phyloP scores from a whole-genome alignment of 176 grass and related monocot genomes.

The Aegilops longissima region DNA sequence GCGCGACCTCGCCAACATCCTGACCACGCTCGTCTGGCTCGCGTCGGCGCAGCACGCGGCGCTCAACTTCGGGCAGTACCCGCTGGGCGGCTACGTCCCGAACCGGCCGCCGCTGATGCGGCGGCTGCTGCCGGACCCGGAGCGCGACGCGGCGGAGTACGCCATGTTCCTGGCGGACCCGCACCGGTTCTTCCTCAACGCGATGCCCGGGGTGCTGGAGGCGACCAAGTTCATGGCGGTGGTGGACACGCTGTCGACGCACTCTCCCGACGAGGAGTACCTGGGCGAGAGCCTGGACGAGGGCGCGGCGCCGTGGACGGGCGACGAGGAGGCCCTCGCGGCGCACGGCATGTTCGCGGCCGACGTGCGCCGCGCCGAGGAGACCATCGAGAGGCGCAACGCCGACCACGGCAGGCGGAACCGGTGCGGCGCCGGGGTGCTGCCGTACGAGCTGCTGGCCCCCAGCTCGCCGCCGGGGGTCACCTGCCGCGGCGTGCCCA shows the following conservation, averaged over 20 bases:
- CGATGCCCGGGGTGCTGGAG: constrained; percentile 86
- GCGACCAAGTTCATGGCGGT: constrained; percentile 99
- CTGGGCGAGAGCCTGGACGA: constrained; percentile 69
- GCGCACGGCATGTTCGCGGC: constrained; percentile 61
- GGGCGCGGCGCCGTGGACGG: constrained; percentile 61
- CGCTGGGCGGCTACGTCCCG: constrained; percentile 84
- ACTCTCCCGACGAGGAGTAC: constrained; percentile 99
- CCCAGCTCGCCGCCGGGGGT: constrained; percentile 85
- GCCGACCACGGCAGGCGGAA: constrained; percentile 56
- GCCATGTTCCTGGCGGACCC: constrained; percentile 74
- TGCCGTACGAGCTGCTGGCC: constrained; percentile 89
- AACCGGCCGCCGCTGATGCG: constrained; percentile 92
- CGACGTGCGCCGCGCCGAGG: constrained; percentile 67
- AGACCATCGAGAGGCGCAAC: constrained; percentile 69
- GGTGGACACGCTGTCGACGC: constrained; percentile 93
- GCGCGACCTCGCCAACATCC: constrained; percentile 58
- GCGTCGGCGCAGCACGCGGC: constrained; percentile 96
- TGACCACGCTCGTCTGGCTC: constrained; percentile 89
- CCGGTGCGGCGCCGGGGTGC: constrained; percentile 86
- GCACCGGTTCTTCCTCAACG: constrained; percentile 89
- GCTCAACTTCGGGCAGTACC: constrained; percentile 97
- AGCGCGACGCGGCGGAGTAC: constrained; percentile 61
- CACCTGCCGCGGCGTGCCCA: constrained; percentile 94
- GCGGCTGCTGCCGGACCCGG: constrained; percentile 86
- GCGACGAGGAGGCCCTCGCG: constrained; percentile 61